Evolutionary conservation across 208 protist species (phyloP), one percentile per base, ranked within the genome.

Genomic region (Leptomonas pyrrhocoris): DNA sequence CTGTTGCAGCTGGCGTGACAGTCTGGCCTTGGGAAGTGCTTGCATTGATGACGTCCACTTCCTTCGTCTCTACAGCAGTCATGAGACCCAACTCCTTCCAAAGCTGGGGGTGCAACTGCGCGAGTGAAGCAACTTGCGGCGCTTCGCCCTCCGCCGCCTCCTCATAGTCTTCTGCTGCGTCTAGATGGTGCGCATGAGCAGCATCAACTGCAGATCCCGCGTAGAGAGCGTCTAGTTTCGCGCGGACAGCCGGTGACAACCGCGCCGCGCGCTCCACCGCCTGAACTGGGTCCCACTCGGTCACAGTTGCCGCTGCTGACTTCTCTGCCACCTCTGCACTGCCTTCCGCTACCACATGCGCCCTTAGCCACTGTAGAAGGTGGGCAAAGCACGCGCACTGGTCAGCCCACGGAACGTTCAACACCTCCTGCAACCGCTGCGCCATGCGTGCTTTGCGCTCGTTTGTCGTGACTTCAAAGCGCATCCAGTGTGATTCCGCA

Each of bases 341-440:
- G 46, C 48, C 7, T 1, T 42, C 27, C 25, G 11, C 65, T 11
- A 19, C 2, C 19, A 66, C 67, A 28, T 73, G 54, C 27, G 69
- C 48, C 1, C n/a, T 23, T 19, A 84, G 63, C 48, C 65, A 76
- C 21, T 54, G 40, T 25, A 80, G 63, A 9, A 77, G 74, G 30
- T 54, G 36, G 12, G 38, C 34, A 42, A 84, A 79, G 53, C 55
- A 34, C 34, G 40, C 43, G 1, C 60, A 58, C 74, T 80, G 73
- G 27, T 28, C 68, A 9, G 28, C 59, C 38, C 58, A 56, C 18
- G 65, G 46, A 16, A 54, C 63, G 60, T 83, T 85, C 57, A 83
- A 63, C 57, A 65, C 56, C 54, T 60, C 61, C 53, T 89, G 76
- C 53, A 93, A 49, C 13, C 77, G 72, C 69, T 83, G 63, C 42